phyloP scores from a whole-genome alignment of 2,329 filamentous ascomycete species.

The Mariannaea sp. region DNA sequence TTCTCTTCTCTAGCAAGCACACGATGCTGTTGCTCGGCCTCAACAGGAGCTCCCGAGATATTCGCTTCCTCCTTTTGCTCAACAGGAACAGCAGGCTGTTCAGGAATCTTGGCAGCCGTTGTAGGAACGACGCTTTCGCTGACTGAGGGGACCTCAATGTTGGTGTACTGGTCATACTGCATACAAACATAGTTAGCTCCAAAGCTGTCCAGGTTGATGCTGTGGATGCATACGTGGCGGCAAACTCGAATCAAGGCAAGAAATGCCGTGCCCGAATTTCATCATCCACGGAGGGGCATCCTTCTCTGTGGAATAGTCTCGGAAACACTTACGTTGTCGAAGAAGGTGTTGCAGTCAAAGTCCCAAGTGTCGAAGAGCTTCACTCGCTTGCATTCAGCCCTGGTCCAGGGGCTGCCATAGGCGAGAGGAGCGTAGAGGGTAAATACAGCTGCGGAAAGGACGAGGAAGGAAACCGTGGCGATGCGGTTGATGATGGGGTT shows the following conservation, averaged over 20 bases:
- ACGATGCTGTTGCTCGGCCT: slow-evolving; percentile 53
- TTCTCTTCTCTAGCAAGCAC: slow-evolving; percentile 71
- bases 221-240: slow-evolving; percentile 10
- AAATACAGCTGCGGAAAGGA: slow-evolving; percentile 76
- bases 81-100: slow-evolving; percentile 34
- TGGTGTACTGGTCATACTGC: slow-evolving; percentile 57
- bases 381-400: slow-evolving; percentile 79
- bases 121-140: slow-evolving; percentile 39
- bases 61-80: slow-evolving; percentile 39
- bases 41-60: slow-evolving; percentile 54
- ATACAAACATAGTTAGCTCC: slow-evolving; percentile 25
- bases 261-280: slow-evolving; percentile 13
- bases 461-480: slow-evolving; percentile 75
- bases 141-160: slow-evolving; percentile 27
- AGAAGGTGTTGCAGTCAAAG: slow-evolving; percentile 96
- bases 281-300: slow-evolving; percentile 35
- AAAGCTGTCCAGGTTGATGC: background rate
- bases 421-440: slow-evolving; percentile 84
- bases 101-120: slow-evolving; percentile 36
- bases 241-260: slow-evolving; percentile 13
- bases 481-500: slow-evolving; percentile 72
- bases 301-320: slow-evolving; percentile 44
- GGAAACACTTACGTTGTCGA: slow-evolving; percentile 73
- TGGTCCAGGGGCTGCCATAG: slow-evolving; percentile 95
- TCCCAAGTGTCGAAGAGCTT: slow-evolving; percentile 93